Evolutionary conservation across 2,329 filamentous ascomycete species (phyloP).

Genomic region (Diaporthe sp.): DNA sequence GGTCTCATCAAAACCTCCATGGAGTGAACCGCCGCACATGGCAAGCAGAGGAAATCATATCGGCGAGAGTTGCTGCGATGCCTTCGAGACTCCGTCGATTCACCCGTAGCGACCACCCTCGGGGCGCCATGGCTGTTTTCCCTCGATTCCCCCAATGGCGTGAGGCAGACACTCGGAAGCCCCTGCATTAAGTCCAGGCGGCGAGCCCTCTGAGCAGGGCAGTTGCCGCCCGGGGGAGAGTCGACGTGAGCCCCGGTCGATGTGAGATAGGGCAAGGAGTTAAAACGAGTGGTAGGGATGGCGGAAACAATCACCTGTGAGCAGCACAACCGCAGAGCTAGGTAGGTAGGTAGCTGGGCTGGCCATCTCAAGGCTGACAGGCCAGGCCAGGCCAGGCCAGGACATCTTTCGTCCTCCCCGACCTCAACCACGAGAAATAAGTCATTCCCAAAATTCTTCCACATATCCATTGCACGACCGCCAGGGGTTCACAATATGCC

Average conservation of each 20-base stretch:
- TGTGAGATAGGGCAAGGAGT: background rate
- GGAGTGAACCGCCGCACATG: background rate
- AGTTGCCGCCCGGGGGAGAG: background rate
- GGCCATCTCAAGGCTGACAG: no score
- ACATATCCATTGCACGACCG: no score
- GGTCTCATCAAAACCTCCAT: background rate
- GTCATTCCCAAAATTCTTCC: background rate
- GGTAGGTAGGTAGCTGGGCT: no score
- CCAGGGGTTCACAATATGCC: background rate
- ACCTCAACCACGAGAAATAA: background rate
- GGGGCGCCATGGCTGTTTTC: no score
- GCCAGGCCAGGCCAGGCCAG: no score
- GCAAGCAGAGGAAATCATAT: background rate
- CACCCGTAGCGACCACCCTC: background rate
- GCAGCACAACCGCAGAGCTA: background rate
- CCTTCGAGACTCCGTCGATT: background rate
- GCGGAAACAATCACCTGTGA: no score
- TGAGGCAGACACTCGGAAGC: no score
- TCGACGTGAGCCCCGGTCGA: background rate
- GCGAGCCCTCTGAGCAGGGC: background rate
- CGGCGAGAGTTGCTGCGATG: background rate
- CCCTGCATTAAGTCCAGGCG: no score
- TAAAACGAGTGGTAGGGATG: no score
- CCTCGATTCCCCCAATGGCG: no score
- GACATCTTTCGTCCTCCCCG: no score